phyloP scores from a whole-genome alignment of 163 green algal species.

The Chlamydomonas reinhardtii region DNA sequence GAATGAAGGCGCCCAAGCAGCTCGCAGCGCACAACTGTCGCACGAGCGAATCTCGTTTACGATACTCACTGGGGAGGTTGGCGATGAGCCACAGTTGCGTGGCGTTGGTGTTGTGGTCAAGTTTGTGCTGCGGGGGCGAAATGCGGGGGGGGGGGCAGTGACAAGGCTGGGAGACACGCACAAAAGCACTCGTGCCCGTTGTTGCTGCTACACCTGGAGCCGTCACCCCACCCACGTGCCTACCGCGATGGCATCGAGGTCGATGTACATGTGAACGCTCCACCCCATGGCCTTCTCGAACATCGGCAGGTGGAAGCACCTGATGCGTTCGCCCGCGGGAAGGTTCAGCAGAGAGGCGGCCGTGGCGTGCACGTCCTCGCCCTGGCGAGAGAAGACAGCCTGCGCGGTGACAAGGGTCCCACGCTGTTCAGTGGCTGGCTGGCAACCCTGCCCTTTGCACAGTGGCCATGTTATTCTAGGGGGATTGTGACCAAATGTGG shows the following conservation, averaged over 20 bases:
- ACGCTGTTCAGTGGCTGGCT: too few relatives aligned
- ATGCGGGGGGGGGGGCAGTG: not conserved
- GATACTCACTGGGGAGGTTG: slow-evolving; percentile 57
- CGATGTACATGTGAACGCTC: slow-evolving; percentile 61
- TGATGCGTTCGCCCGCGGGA: slow-evolving; percentile 46
- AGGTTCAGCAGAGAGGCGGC: slow-evolving; percentile 45
- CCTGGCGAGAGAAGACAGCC: slow-evolving; percentile 16
- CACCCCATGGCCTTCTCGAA: slow-evolving; percentile 56
- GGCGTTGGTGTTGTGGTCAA: slow-evolving; percentile 64
- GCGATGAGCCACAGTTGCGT: slow-evolving; percentile 61
- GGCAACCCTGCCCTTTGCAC: too few relatives aligned
- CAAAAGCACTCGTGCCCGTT: too few relatives aligned
- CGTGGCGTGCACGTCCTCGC: slow-evolving; percentile 34
- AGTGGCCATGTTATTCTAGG: not conserved
- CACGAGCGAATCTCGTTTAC: too few relatives aligned
- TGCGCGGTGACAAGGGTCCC: not conserved
- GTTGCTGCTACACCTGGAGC: too few relatives aligned
- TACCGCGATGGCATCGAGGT: slow-evolving; percentile 52
- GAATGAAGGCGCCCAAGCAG: too few relatives aligned
- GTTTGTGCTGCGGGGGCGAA: slow-evolving; percentile 33
- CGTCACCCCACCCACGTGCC: too few relatives aligned
- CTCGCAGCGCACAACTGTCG: too few relatives aligned
- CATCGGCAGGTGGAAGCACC: slow-evolving; percentile 49
- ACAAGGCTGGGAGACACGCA: too few relatives aligned
- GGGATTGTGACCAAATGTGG: not conserved